Percentiles rank a stretch among this genome's conserved stretches.
phyloP scores from a whole-genome alignment of 768 basidiomycete species.

The Macrolepiota albuminosa region DNA sequence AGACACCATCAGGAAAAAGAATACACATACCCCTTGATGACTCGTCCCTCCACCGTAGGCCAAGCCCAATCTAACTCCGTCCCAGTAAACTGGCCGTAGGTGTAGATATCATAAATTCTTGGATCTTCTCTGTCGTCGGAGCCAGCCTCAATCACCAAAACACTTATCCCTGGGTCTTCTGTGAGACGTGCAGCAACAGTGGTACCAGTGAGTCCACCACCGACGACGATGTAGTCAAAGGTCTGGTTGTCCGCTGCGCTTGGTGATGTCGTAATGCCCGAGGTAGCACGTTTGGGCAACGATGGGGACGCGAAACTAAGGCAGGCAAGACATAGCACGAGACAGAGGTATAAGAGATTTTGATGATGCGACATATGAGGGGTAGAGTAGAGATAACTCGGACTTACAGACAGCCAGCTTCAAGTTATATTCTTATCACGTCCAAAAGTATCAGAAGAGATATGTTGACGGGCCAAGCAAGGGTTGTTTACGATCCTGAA shows the following conservation, averaged over 20 bases:
- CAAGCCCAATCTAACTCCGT: constrained; percentile 43
- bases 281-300: constrained; percentile 21
- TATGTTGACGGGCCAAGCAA: background rate
- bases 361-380: background rate
- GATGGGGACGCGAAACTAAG: constrained; percentile 10
- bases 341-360: background rate
- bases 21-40: constrained; percentile 31
- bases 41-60: constrained; percentile 36
- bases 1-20: background rate
- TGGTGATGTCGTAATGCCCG: constrained; percentile 29
- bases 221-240: constrained; percentile 42
- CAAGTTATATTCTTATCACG: background rate
- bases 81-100: constrained; percentile 36
- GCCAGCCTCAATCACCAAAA: constrained; percentile 51
- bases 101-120: constrained; percentile 41
- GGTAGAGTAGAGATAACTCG: background rate
- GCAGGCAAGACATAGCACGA: background rate
- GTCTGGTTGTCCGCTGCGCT: constrained; percentile 29
- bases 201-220: constrained; percentile 42
- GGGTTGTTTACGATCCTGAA: background rate
- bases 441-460: background rate
- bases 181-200: constrained; percentile 45
- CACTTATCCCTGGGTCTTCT: constrained; percentile 35
- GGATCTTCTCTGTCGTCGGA: constrained; percentile 40
- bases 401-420: background rate